These are phyloP conservation scores for Aureobasidium leucospermi DNA, from an alignment of 2,329 filamentous ascomycete species.

Conservation along the genomic window DNA sequence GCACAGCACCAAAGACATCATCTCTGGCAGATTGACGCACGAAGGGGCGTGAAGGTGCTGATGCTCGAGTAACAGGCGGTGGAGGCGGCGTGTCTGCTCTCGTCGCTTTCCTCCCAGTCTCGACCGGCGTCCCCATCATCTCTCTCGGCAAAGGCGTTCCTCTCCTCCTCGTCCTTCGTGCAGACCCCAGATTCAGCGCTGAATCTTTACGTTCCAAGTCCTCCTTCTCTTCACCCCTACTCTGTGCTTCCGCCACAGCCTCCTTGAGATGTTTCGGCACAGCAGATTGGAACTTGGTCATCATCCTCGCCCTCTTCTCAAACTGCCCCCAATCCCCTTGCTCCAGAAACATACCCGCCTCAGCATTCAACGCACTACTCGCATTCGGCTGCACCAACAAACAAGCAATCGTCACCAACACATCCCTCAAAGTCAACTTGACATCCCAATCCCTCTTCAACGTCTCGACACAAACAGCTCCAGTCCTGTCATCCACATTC, in stretches of 20 bases:
- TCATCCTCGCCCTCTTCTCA: constrained; percentile 49
- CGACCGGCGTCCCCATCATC: constrained; percentile 17
- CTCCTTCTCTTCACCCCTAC: constrained; percentile 43
- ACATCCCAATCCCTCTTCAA: constrained; percentile 57
- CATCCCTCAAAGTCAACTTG: constrained; percentile 51
- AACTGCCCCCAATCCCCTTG: constrained; percentile 47
- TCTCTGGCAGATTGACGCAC: constrained; percentile 22
- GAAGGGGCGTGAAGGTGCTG: constrained; percentile 7
- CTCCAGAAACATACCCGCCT: constrained; percentile 51
- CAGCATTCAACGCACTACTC: constrained; percentile 55
- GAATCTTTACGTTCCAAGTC: constrained; percentile 10
- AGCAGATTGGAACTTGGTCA: constrained; percentile 55
- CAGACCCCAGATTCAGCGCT: neutral
- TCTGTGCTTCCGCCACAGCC: constrained; percentile 47
- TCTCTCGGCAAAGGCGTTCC: constrained; percentile 13
- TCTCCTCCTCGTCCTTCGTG: constrained; percentile 10
- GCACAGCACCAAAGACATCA: constrained; percentile 17
- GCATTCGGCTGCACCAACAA: constrained; percentile 58
- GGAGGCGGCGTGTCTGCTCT: constrained; percentile 16
- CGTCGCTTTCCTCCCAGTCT: constrained; percentile 19
- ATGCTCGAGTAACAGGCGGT: constrained; percentile 21
- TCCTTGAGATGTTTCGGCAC: constrained; percentile 40
- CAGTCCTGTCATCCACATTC: constrained; percentile 56
- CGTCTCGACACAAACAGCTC: constrained; percentile 57
- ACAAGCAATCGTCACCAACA: constrained; percentile 54